Evolutionary conservation across 768 basidiomycete species (phyloP), one percentile per base, ranked within the genome.

Genomic region (Leucogyrophana mollusca): DNA sequence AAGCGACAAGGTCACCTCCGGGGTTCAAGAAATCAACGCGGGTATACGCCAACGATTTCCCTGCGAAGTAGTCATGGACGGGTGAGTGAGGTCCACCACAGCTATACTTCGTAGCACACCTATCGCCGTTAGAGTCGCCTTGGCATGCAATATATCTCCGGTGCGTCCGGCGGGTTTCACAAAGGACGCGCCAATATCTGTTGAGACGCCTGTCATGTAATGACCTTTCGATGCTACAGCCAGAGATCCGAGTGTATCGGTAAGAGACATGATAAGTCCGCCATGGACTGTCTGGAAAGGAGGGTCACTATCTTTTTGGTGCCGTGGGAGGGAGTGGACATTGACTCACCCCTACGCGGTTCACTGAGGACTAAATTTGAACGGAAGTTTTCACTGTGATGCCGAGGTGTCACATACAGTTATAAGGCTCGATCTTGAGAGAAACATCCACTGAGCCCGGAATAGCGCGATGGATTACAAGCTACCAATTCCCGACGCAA

Each of bases 181-280:
- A 51, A 91, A 92, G 1, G 86, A 86, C 0, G 89, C 78, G 18
- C 69, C 83, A 52, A 93, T 80, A 59, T 92, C 90, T 3, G 88
- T 89, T 2, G 87, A 90, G 9, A 92, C 89, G 13, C 90, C 89
- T 0, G 90, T 92, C 89, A 90, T 90, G 57, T 70, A 93, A 8
- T 90, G 83, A 3, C 90, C 90, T 52, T 83, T 83, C 11, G 83
- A 78, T 1, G 89, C 86, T 20, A 93, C 79, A n/a, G 85, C 89
- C 14, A 92, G 77, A 1, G 90, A 91, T 3, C 90, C 90, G 14
- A 92, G 65, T 11, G 89, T 90, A 62, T 92, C 90, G 4, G 90
- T 91, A 23, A 93, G 68, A 8, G 90, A 89, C 58, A 88, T 62
- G 52, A 92, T 78, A 30, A 93, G 74, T 17, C 90, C 90, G 14